Percentiles rank a stretch among this genome's conserved stretches.
phyloP scores from a whole-genome alignment of 345 rosid genomes.

The Crucihimalaya himalaica region DNA sequence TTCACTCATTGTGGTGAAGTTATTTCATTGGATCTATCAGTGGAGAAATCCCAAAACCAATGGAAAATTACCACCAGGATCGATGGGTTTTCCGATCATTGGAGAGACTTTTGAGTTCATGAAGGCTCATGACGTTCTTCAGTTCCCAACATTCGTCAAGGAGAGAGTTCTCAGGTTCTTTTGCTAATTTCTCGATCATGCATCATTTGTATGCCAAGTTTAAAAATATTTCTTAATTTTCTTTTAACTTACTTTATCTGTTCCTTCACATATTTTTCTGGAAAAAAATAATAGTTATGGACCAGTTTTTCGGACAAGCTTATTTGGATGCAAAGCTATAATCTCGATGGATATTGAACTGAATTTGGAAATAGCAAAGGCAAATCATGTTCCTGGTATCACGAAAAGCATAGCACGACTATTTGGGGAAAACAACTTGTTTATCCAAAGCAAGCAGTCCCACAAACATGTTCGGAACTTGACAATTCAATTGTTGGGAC shows the following conservation, averaged over 20 bases:
- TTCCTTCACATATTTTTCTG: neutral
- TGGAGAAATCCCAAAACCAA: conserved; percentile 22
- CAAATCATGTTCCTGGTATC: conserved; percentile 12
- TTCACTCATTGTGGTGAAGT: conserved; percentile 14
- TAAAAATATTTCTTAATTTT: neutral
- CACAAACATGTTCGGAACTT: conserved; percentile 28
- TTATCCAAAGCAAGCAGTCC: conserved; percentile 10
- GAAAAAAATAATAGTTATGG: conserved; percentile 19
- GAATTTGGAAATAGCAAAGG: conserved; percentile 29
- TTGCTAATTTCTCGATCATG: neutral
- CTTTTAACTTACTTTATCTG: neutral
- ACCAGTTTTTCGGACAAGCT: conserved; percentile 34
- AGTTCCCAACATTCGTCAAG: neutral
- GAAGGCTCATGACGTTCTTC: conserved; percentile 29
- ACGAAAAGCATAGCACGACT: conserved; percentile 16
- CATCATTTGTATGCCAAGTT: neutral
- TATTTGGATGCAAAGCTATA: conserved; percentile 32
- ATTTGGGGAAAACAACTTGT: conserved; percentile 30
- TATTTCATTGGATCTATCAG: conserved; percentile 26
- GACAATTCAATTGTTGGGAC: conserved; percentile 8
- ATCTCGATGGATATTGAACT: conserved; percentile 27
- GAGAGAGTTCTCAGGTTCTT: conserved; percentile 22
- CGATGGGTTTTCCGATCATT: conserved; percentile 36
- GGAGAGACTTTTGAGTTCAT: conserved; percentile 39
- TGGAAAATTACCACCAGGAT: conserved; percentile 29